Evolutionary conservation across 768 basidiomycete genomes (phyloP).

Genomic region (Phaeotremella fagi): DNA sequence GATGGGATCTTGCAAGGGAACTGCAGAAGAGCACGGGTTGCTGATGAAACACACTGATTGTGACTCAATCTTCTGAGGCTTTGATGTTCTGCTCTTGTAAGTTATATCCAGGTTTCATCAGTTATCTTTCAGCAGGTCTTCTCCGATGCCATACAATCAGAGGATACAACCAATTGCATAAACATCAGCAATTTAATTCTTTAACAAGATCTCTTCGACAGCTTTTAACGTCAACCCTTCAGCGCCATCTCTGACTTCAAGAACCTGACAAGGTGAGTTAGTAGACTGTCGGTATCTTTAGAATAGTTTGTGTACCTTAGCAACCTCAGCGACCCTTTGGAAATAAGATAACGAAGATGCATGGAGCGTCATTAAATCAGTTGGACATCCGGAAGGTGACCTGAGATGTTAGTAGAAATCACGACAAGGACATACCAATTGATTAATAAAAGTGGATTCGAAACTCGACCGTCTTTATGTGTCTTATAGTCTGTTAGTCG

Average conservation of each 20-base stretch:
- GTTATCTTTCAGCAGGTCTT: too few species aligned
- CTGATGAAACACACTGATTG: too few species aligned
- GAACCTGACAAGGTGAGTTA: conserved; percentile 48
- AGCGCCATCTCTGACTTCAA: conserved; percentile 75
- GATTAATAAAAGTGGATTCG: conserved; percentile 76
- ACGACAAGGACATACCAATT: conserved; percentile 57
- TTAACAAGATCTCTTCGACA: conserved; percentile 60
- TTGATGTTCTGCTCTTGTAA: too few species aligned
- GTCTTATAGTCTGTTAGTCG: conserved; percentile 36
- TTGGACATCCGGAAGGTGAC: conserved; percentile 74
- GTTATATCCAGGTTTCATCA: too few species aligned
- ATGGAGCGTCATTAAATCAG: conserved; percentile 68
- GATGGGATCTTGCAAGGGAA: too few species aligned
- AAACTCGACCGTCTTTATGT: conserved; percentile 75
- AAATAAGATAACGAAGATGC: conserved; percentile 74
- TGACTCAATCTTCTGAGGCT: too few species aligned
- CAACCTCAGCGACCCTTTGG: conserved; percentile 59
- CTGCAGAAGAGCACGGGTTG: too few species aligned
- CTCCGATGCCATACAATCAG: too few species aligned
- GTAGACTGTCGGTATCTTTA: neutral
- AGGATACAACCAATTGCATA: too few species aligned
- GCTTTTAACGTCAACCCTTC: conserved; percentile 71
- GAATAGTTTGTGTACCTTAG: conserved; percentile 34
- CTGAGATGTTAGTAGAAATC: conserved; percentile 11
- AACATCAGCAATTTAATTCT: neutral